Base-by-base conservation (phyloP, 495 filamentous ascomycete genomes). In the Physcia stellaris region DNA sequence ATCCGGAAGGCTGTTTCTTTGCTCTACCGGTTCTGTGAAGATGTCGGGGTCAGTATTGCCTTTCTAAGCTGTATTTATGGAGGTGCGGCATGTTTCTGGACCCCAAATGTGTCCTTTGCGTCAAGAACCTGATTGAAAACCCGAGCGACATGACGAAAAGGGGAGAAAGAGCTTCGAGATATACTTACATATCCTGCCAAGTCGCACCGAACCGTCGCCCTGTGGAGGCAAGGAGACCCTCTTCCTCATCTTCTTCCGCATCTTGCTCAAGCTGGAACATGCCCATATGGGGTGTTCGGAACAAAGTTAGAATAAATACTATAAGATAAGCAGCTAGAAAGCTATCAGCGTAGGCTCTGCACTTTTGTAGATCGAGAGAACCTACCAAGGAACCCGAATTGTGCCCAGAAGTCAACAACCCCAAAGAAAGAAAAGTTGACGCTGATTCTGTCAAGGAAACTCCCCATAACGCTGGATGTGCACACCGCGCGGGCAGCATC, bases 391-490 rank as follows among this genome's bases (percentile, higher is more conserved):
- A 96, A 96, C 10, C 67, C 76, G 50, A 94, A 94, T 53, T 96
- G 92, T 0, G 83, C 82, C 87, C 86, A 96, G 61, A 96, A 98
- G 42, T 80, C 71, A 10, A 96, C 65, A 24, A 74, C 80, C n/a
- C 90, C 90, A 58, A 98, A 94, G 52, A 94, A 82, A 12, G 92
- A 88, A 66, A 86, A 98, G 59, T 88, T 90, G 43, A 96, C 63
- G n/a, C 83, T 92, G 26, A 95, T 70, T 22, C 86, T 77, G 54
- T 98, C 94, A 38, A 96, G 63, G 61, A 98, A 94, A 0, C 83
- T 94, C 40, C 80, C 86, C 48, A 80, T 79, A 32, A 96, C 77
- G 32, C 73, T 88, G 0, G 90, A 85, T 12, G 86, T 96, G 64
- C 90, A 98, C 10, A 94, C 77, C 42, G 73, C 66, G 34, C 70